phyloP scores from a whole-genome alignment of 768 basidiomycete genomes.

The Infundibulicybe gibba region DNA sequence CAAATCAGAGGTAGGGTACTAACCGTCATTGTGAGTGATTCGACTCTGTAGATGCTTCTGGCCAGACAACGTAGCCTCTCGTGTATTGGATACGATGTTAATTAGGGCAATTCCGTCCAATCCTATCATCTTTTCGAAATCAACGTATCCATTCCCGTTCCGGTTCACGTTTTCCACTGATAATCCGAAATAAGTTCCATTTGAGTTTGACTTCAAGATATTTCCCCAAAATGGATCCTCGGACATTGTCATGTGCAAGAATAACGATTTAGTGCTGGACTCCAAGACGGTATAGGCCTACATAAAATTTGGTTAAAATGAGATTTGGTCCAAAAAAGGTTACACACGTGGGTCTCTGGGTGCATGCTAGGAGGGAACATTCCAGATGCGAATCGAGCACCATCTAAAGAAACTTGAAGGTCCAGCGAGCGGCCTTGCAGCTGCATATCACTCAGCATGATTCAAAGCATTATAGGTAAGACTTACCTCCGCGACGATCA shows the following conservation, averaged over 20 bases:
- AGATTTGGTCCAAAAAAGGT: neutral
- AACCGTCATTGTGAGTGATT: slow-evolving; percentile 97
- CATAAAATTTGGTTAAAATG: neutral
- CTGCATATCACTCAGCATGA: slow-evolving; percentile 35
- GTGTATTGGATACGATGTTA: slow-evolving; percentile 84
- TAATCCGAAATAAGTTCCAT: slow-evolving; percentile 94
- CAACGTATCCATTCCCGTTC: slow-evolving; percentile 83
- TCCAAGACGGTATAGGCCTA: slow-evolving; percentile 94
- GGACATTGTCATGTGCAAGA: slow-evolving; percentile 95
- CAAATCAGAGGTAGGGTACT: slow-evolving; percentile 13
- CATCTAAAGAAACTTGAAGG: slow-evolving; percentile 92
- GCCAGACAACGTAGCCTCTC: slow-evolving; percentile 67
- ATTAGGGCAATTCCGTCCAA: slow-evolving; percentile 94
- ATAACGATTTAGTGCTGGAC: slow-evolving; percentile 89
- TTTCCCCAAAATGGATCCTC: slow-evolving; percentile 84
- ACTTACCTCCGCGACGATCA: slow-evolving; percentile 90
- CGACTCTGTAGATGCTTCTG: slow-evolving; percentile 75
- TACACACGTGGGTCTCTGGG: slow-evolving; percentile 84
- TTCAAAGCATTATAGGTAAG: slow-evolving; percentile 3
- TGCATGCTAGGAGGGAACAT: slow-evolving; percentile 89
- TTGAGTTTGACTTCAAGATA: slow-evolving; percentile 95
- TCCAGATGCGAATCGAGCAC: slow-evolving; percentile 78
- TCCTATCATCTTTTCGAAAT: slow-evolving; percentile 97
- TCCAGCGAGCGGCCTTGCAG: slow-evolving; percentile 59
- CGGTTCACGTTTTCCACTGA: slow-evolving; percentile 89